Evolutionary conservation across 139 green algal species (phyloP).

Genomic region (Trebouxia sp.): DNA sequence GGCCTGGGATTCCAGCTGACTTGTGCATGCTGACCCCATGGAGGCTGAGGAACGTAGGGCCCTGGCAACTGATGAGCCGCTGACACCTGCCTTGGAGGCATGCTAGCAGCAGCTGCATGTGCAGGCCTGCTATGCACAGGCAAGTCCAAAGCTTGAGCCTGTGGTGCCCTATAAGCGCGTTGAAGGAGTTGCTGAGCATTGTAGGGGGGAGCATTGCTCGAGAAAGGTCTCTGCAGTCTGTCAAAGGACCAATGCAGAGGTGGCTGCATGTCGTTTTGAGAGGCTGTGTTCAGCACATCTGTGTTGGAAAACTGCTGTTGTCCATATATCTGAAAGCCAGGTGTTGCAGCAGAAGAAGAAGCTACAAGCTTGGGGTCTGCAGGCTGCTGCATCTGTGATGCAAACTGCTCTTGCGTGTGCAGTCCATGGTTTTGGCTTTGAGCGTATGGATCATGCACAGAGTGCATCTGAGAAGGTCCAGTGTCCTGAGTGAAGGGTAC

Average conservation of each 20-base stretch:
- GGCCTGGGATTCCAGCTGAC: no score
- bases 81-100: no score
- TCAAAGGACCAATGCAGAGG: conserved; percentile 10
- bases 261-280: background rate
- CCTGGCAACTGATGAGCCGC: no score
- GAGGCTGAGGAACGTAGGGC: no score
- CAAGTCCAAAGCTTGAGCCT: no score
- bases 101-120: no score
- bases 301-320: no score
- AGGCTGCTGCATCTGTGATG: conserved; percentile 25
- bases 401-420: conserved; percentile 8
- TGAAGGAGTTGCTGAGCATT: background rate
- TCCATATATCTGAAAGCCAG: background rate
- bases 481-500: background rate
- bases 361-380: background rate
- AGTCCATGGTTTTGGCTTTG: background rate
- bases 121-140: no score
- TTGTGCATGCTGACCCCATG: no score
- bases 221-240: background rate
- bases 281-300: background rate
- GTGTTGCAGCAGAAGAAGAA: background rate
- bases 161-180: background rate
- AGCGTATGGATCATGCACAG: background rate
- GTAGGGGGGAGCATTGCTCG: background rate
- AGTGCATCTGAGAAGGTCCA: background rate